phyloP scores from a whole-genome alignment of 768 basidiomycete genomes.

The Kondoa subrosea region DNA sequence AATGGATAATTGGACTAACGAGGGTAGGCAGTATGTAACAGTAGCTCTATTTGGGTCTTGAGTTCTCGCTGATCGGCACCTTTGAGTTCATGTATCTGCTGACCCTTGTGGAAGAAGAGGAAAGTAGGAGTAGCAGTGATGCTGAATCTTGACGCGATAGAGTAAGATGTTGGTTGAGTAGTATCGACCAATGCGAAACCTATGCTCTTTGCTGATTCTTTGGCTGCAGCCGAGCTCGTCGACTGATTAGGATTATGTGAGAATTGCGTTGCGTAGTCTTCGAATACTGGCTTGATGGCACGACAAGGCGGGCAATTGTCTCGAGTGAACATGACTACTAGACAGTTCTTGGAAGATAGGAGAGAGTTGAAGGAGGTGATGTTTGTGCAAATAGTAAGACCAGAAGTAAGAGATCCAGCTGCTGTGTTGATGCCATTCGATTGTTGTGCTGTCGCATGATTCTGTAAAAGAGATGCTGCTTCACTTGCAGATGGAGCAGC shows the following conservation, averaged over 20 bases:
- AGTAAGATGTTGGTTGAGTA: conserved; percentile 41
- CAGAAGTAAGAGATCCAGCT: neutral
- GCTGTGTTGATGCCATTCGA: neutral
- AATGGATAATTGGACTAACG: too few relatives aligned
- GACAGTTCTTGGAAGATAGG: conserved; percentile 51
- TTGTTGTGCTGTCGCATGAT: neutral
- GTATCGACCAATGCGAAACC: conserved; percentile 76
- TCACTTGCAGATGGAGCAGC: neutral
- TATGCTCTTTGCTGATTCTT: conserved; percentile 37
- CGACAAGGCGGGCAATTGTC: conserved; percentile 60
- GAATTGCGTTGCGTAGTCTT: conserved; percentile 54
- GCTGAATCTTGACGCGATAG: conserved; percentile 46
- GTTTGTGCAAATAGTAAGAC: conserved; percentile 10
- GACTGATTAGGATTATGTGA: too few relatives aligned
- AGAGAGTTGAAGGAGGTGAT: conserved; percentile 68
- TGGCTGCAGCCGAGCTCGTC: too few relatives aligned
- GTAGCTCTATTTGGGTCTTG: conserved; percentile 52
- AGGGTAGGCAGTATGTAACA: conserved; percentile 61
- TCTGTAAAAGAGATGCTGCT: conserved; percentile 1
- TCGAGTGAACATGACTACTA: conserved; percentile 37
- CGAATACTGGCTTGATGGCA: conserved; percentile 69
- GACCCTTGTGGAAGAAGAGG: conserved; percentile 62
- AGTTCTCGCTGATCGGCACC: conserved; percentile 57
- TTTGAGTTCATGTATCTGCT: conserved; percentile 53
- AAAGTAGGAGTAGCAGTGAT: conserved; percentile 75